phyloP scores from a whole-genome alignment of 495 filamentous ascomycete species.

The Aspergillus funiculosus region DNA sequence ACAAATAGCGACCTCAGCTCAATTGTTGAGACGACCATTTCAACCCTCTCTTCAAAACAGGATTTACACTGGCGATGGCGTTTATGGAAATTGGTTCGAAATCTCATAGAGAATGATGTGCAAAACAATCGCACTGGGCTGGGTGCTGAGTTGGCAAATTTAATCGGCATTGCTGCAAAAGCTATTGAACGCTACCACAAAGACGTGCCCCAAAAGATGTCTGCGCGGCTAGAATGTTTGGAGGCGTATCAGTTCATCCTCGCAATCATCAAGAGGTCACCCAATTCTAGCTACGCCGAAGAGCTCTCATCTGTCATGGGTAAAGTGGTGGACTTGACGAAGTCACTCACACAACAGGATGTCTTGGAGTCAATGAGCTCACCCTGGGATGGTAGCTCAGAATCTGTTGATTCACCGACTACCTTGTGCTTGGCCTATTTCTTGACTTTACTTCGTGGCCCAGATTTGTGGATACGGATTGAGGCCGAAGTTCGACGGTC shows the following conservation, averaged over 20 bases:
- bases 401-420: constrained; percentile 28
- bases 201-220: constrained; percentile 22
- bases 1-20: constrained; percentile 22
- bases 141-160: constrained; percentile 12
- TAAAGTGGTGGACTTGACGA: constrained; percentile 27
- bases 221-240: constrained; percentile 33
- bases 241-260: constrained; percentile 39
- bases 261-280: constrained; percentile 21
- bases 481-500: constrained; percentile 24
- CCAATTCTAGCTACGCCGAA: constrained; percentile 13
- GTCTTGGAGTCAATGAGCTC: constrained; percentile 27
- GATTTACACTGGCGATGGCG: constrained; percentile 43
- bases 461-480: constrained; percentile 30
- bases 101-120: constrained; percentile 29
- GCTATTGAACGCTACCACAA: constrained; percentile 32
- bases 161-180: constrained; percentile 27
- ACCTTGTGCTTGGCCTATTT: constrained; percentile 35
- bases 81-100: constrained; percentile 39
- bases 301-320: constrained; percentile 26
- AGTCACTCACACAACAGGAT: constrained; percentile 26
- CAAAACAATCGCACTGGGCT: constrained; percentile 21
- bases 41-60: constrained; percentile 34
- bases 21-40: constrained; percentile 25
- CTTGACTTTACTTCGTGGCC: constrained; percentile 29
- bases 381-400: constrained; percentile 37